Evolutionary conservation across 495 filamentous ascomycete species (phyloP), one percentile per base, ranked within the genome.

Genomic region (Friedmanniomyces simplex): DNA sequence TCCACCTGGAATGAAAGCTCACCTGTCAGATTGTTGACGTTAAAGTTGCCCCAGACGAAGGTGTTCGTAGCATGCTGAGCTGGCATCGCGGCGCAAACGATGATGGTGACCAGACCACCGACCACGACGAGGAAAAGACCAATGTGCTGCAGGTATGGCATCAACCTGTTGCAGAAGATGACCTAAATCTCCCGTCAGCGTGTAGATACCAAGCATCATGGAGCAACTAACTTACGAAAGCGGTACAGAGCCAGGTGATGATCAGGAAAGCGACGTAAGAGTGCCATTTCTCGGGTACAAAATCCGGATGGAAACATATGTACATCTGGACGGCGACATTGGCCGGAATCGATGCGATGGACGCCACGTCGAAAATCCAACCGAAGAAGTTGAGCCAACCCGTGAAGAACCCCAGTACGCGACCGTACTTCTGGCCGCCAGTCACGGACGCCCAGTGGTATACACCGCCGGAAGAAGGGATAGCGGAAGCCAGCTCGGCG

Each of bases 401-500:
- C 0, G 87, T 83, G 61, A 88, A 91, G 70, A 82, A 94, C 25
- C 88, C 87, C 45, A 81, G 72, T 1, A 79, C 66, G 14, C 86
- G 79, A 30, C 88, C 88, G 67, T 82, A 85, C 46, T 73, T 79
- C 1, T 76, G 78, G 1, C 86, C 86, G 5, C 80, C 82, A 0
- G 87, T 87, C 16, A 91, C 77, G 0, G 83, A 82, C 4, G 87
- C 86, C 87, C 87, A 93, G 67, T 93, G 88, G 61, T 91, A 91
- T 1, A 95, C 87, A 39, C 88, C 86, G n/a, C 82, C 85, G 8
- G 83, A 79, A 0, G 86, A 88, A 0, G 88, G 88, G 61, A 93
- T 86, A 0, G 85, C 77, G 1, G 87, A 90, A 12, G 88, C 84
- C 46, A 91, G 74, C 72, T 67, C 80, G 8, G 82, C 80, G 34